These are phyloP conservation scores for Friedmanniomyces simplex DNA, from an alignment of 495 filamentous ascomycete genomes.

Conservation along the genomic window DNA sequence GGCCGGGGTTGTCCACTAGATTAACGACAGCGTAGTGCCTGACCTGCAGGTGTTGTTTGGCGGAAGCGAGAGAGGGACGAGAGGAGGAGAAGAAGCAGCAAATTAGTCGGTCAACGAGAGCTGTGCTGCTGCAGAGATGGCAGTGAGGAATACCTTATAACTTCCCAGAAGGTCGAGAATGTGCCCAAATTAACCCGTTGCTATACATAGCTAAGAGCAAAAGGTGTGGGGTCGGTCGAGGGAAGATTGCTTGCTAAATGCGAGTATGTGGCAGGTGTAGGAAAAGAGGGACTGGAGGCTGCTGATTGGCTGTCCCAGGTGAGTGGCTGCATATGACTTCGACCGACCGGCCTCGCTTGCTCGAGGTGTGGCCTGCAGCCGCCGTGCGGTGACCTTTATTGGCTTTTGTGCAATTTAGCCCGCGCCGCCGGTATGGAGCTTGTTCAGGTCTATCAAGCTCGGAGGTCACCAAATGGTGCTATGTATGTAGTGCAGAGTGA, in stretches of 20 bases:
- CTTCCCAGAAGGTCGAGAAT: conserved; percentile 25
- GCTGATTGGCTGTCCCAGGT: neutral
- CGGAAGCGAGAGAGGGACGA: conserved; percentile 18
- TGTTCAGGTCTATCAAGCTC: neutral
- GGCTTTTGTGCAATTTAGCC: neutral
- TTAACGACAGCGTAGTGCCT: conserved; percentile 34
- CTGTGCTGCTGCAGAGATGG: conserved; percentile 2
- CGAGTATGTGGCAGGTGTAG: neutral
- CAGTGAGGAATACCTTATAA: conserved; percentile 31
- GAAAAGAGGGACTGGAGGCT: neutral
- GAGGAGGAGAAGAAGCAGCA: conserved; percentile 28
- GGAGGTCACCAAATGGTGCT: no score
- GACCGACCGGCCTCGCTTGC: neutral
- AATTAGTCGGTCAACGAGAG: conserved; percentile 30
- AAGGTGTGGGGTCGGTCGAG: neutral
- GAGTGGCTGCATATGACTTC: conserved; percentile 14
- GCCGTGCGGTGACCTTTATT: conserved; percentile 7
- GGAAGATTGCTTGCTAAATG: conserved; percentile 15
- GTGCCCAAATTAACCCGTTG: conserved; percentile 23
- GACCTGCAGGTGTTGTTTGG: conserved; percentile 27
- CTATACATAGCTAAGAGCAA: conserved; percentile 30
- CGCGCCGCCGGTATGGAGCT: neutral
- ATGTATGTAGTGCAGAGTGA: no score
- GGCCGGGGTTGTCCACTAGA: conserved; percentile 26
- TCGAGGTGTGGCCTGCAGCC: neutral